Percentiles rank a stretch among this genome's conserved stretches.
Evolutionary conservation across 345 rosid genomes (phyloP).

Genomic region (Corymbia maculata): DNA sequence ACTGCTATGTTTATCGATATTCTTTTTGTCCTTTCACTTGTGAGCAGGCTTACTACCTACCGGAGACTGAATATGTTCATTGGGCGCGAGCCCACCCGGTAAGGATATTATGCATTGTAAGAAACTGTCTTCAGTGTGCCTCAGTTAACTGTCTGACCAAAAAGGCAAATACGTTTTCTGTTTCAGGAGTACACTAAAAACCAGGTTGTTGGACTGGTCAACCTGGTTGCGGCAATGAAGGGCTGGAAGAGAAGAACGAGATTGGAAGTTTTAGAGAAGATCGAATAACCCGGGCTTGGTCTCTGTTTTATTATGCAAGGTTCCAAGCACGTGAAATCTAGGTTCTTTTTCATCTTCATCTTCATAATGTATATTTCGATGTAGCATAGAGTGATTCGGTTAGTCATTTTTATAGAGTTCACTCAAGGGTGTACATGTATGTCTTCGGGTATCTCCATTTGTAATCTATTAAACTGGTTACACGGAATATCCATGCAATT

Average conservation of each 20-base stretch:
- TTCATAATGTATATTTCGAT: conserved; percentile 1
- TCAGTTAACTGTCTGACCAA: background rate
- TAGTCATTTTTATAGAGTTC: background rate
- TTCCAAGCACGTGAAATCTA: background rate
- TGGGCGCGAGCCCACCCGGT: conserved; percentile 96
- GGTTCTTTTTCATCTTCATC: background rate
- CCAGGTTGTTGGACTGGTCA: conserved; percentile 75
- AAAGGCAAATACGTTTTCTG: background rate
- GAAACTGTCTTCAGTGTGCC: background rate
- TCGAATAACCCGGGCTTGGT: conserved; percentile 35
- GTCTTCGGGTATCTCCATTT: background rate
- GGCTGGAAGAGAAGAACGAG: conserved; percentile 96
- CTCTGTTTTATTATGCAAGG: background rate
- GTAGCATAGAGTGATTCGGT: background rate
- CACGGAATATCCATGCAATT: background rate
- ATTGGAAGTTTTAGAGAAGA: conserved; percentile 75
- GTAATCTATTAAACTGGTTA: background rate
- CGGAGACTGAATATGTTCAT: conserved; percentile 92
- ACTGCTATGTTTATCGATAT: background rate
- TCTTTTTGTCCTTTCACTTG: background rate
- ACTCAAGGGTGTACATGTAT: background rate
- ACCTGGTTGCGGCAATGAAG: conserved; percentile 87
- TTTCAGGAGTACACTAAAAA: conserved; percentile 72
- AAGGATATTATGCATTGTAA: background rate
- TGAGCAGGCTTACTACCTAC: conserved; percentile 85